A percentile compares a stretch with the other conserved stretches of the same genome.
Evolutionary conservation across 2,329 filamentous ascomycete species (phyloP).

Genomic region (Teratosphaeria destructans): DNA sequence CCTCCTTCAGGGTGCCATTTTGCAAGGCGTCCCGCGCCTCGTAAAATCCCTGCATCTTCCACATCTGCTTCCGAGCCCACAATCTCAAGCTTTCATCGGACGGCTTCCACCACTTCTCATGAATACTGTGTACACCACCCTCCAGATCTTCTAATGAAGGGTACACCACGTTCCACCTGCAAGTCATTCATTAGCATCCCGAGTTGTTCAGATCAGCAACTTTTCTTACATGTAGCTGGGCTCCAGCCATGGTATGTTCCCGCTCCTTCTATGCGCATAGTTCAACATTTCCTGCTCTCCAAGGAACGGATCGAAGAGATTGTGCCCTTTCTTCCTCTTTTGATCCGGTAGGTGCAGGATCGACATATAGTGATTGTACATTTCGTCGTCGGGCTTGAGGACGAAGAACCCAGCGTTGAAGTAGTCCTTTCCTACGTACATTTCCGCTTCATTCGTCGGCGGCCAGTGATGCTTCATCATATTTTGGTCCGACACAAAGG

Average conservation of each 20-base stretch:
- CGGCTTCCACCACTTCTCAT: background rate
- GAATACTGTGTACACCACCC: background rate
- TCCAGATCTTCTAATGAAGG: background rate
- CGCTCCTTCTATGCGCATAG: constrained; percentile 28
- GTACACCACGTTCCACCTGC: background rate
- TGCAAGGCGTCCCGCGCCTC: background rate
- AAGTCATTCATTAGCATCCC: background rate
- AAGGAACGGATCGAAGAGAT: constrained; percentile 21
- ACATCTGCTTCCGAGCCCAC: background rate
- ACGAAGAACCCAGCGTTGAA: constrained; percentile 32
- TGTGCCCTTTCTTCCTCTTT: constrained; percentile 10
- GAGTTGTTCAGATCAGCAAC: background rate
- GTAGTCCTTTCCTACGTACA: constrained; percentile 10
- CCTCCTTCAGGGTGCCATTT: background rate
- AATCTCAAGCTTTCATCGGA: background rate
- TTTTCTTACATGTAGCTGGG: background rate
- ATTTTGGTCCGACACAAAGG: constrained; percentile 26
- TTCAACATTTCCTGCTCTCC: constrained; percentile 32
- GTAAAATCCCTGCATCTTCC: background rate
- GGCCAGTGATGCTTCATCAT: constrained; percentile 1
- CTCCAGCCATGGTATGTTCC: constrained; percentile 31
- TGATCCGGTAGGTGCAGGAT: constrained; percentile 17
- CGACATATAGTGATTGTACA: constrained; percentile 29
- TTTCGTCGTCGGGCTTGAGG: constrained; percentile 21
- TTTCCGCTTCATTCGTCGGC: background rate